Conservation (phyloP, 331 rosid species). For the Pyracantha coccinea region DNA sequence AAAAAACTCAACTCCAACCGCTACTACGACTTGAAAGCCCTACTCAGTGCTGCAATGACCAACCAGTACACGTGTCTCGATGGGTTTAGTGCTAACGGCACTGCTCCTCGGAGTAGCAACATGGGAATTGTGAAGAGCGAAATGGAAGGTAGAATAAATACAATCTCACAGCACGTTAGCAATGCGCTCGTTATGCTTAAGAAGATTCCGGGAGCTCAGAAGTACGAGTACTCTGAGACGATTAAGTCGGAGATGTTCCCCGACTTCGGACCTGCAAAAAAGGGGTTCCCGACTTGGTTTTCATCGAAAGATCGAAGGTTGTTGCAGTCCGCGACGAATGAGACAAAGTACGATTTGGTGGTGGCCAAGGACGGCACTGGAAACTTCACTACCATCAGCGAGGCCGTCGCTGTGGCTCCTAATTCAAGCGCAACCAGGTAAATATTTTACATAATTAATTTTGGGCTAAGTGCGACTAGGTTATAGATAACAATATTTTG, state of each 20-base stretch:
- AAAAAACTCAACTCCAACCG: background rate
- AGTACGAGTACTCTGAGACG: background rate
- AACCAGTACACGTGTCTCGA: conserved; percentile 83
- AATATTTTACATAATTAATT: background rate
- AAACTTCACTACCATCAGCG: conserved; percentile 54
- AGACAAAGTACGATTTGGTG: conserved; percentile 42
- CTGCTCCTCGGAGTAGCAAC: background rate
- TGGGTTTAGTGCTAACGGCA: conserved; percentile 36
- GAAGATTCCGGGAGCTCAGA: conserved; percentile 34
- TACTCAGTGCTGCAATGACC: conserved; percentile 81
- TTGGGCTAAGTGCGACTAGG: too few relatives aligned
- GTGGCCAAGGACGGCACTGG: conserved; percentile 88
- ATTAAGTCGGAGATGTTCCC: conserved; percentile 22
- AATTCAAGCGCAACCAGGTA: conserved; percentile 70
- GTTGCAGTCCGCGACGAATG: conserved; percentile 34
- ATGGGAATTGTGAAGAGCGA: conserved; percentile 14
- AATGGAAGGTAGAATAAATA: conserved; percentile 26
- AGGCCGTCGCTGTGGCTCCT: conserved; percentile 75
- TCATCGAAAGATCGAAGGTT: conserved; percentile 41
- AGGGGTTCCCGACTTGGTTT: conserved; percentile 64
- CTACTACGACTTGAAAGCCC: conserved; percentile 37
- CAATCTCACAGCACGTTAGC: conserved; percentile 48
- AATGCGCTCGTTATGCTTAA: conserved; percentile 64
- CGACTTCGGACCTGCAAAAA: conserved; percentile 38
- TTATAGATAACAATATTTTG: too few relatives aligned